Base-by-base conservation (phyloP, 139 green algal genomes). In the Ettlia oleoabundans region DNA sequence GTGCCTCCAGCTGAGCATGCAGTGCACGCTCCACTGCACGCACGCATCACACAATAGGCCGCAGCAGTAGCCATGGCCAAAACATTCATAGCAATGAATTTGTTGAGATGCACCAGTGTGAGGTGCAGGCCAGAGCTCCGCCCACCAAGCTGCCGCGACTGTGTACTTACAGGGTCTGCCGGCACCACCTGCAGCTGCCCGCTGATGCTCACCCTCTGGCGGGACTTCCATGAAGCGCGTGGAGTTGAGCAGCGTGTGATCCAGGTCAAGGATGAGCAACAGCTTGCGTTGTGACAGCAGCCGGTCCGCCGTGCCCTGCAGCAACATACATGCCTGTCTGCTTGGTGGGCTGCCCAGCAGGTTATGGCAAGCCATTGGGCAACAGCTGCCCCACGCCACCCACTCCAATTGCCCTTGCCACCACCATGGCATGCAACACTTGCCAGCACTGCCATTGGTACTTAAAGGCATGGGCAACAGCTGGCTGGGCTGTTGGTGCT, bases 241-340 rank as follows among this genome's bases (percentile, higher is more conserved):
- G 43, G 88, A 96, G 85, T 97, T 96, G 58, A 99, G 89, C 81
- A 99, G 88, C 4, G 96, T 99, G 91, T 98, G 96, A 82, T 99
- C 96, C 74, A 99, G 88, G 83, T 99, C 96, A 63, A 99, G 88
- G 19, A 99, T 89, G 10, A 99, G 91, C 79, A 92, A 76, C 62
- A 95, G 84, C 24, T 86, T 79, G 61, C 81, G 72, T 37, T 43
- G n/a, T 3, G 85, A 47, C 30, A 90, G 76, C 74, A 95, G 76
- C 43, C 65, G 55, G 47, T 43, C 53, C 42, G 62, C 61, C 6
- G 52, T 62, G 30, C 67, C 41, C 70, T 84, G 53, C 53, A 47
- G 35, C 47, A 24, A 15, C 47, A 10, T 58, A 15, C 47, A 10
- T 58, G 47, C 47, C 47, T 58, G 47, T 15, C 47, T 58, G 47